A percentile compares a stretch with the other conserved stretches of the same genome.
Evolutionary conservation across 257 asterid species (phyloP).

Genomic region (Marsdenia floribunda): DNA sequence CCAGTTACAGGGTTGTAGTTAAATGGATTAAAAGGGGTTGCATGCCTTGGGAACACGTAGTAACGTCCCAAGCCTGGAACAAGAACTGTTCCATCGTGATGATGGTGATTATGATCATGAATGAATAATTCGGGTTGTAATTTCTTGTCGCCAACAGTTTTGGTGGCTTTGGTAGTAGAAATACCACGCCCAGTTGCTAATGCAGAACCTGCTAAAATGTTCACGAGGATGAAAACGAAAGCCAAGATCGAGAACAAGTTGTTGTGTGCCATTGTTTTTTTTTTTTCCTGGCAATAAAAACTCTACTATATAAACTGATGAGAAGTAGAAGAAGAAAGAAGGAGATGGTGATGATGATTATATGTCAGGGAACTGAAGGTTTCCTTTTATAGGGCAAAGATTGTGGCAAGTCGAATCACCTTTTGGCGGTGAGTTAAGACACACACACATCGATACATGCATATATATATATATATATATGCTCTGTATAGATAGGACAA

Average conservation of each 20-base stretch:
- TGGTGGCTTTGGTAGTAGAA: slow-evolving; percentile 15
- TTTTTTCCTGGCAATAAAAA: too few relatives aligned
- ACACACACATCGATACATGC: too few relatives aligned
- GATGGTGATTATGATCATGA: background rate
- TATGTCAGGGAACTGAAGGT: too few relatives aligned
- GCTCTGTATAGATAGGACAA: too few relatives aligned
- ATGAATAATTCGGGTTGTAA: slow-evolving; percentile 31
- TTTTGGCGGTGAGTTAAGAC: too few relatives aligned
- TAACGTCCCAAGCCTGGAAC: slow-evolving; percentile 67
- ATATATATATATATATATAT: too few relatives aligned
- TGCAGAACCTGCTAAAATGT: slow-evolving; percentile 15
- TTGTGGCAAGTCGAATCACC: too few relatives aligned
- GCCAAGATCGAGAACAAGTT: slow-evolving; percentile 12
- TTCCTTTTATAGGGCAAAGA: too few relatives aligned
- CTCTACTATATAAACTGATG: too few relatives aligned
- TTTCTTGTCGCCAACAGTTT: slow-evolving; percentile 9
- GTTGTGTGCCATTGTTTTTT: slow-evolving; percentile 38
- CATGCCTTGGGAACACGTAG: slow-evolving; percentile 40
- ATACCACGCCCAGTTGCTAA: slow-evolving; percentile 32
- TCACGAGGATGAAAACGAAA: slow-evolving; percentile 28
- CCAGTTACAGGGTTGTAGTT: slow-evolving; percentile 72
- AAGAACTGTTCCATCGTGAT: slow-evolving; percentile 49
- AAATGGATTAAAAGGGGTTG: slow-evolving; percentile 27
- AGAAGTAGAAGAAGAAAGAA: too few relatives aligned
- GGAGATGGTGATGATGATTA: too few relatives aligned